Evolutionary conservation across 1,284 basidiomycete genomes (phyloP).

Genomic region (Porogramme epimiltina): DNA sequence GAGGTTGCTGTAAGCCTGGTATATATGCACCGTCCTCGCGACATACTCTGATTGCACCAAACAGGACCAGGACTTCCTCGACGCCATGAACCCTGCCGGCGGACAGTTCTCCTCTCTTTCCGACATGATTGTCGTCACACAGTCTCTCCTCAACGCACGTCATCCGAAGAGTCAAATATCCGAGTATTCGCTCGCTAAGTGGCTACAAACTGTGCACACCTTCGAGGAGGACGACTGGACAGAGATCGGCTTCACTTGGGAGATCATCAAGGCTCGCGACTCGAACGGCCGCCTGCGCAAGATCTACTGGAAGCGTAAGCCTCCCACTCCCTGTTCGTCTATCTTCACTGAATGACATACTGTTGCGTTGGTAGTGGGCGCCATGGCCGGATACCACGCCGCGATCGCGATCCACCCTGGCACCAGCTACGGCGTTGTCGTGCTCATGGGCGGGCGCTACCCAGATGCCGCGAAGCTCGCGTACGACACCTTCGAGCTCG

Average conservation of each 20-base stretch:
- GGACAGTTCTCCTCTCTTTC: slow-evolving; percentile 51
- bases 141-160: slow-evolving; percentile 43
- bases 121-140: slow-evolving; percentile 44
- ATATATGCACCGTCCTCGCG: rapidly evolving
- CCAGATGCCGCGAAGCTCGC: slow-evolving; percentile 39
- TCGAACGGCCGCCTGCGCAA: slow-evolving; percentile 38
- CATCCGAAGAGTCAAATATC: slow-evolving; percentile 39
- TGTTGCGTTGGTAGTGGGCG: slow-evolving; percentile 42
- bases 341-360: slow-evolving; percentile 8
- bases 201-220: slow-evolving; percentile 43
- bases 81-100: slow-evolving; percentile 44
- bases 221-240: slow-evolving; percentile 40
- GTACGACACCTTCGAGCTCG: slow-evolving; percentile 37
- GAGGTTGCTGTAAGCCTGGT: slow-evolving; percentile 20
- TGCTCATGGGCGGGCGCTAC: slow-evolving; percentile 45
- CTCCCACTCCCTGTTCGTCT: not conserved
- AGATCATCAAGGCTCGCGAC: slow-evolving; percentile 40
- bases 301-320: slow-evolving; percentile 37
- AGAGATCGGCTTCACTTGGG: slow-evolving; percentile 52
- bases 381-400: slow-evolving; percentile 45
- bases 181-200: slow-evolving; percentile 39
- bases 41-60: rapidly evolving
- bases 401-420: slow-evolving; percentile 46
- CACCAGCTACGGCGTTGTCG: slow-evolving; percentile 46
- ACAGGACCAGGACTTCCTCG: slow-evolving; percentile 43